Evolutionary conservation across 441 rosid species (phyloP).

Genomic region (Manihot esculenta): DNA sequence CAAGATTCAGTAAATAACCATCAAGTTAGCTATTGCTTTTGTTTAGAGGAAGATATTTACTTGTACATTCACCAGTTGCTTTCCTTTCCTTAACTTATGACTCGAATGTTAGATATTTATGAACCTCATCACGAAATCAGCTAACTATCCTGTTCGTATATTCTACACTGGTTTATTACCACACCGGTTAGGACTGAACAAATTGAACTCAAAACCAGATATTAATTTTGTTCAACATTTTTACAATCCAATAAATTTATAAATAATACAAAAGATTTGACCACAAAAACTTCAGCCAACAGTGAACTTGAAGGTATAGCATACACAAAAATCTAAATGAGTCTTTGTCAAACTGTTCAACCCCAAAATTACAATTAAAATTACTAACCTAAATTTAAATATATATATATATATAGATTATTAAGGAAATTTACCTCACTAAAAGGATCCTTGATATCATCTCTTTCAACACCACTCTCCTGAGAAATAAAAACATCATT

Average conservation of each 20-base stretch:
- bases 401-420: background rate
- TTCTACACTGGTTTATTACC: background rate
- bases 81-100: background rate
- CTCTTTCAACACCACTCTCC: constrained; percentile 90
- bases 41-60: background rate
- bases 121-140: background rate
- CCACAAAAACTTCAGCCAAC: background rate
- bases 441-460: constrained; percentile 80
- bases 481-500: constrained; percentile 29
- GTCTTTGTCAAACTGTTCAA: background rate
- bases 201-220: background rate
- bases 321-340: background rate
- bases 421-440: constrained; percentile 53
- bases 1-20: background rate
- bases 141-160: background rate
- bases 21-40: background rate
- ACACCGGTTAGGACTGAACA: background rate
- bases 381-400: background rate
- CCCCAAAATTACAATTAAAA: constrained; percentile 4
- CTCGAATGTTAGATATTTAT: background rate
- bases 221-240: background rate
- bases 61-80: background rate
- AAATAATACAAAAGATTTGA: background rate
- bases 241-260: background rate
- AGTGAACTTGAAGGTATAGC: background rate